Evolutionary conservation across 1,139 yeast genomes (phyloP), one percentile per base, ranked within the genome.

Genomic region (Sugiyamaella japonica): DNA sequence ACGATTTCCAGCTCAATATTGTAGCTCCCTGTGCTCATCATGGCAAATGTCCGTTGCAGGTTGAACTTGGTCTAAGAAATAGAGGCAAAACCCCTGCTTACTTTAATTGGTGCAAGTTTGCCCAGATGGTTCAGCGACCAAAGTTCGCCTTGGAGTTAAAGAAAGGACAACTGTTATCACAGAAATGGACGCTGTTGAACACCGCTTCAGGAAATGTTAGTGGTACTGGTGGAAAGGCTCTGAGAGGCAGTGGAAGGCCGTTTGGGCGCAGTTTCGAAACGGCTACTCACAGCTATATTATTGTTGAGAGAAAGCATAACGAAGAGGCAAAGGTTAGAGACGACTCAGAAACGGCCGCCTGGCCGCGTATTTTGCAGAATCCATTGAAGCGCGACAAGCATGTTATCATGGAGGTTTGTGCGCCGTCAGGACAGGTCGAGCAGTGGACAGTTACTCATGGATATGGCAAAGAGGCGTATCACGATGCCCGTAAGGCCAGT

Each of bases 21-120:
- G 66, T 93, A 31, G 97, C 97, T 0, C 99, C 99, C 3, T 93
- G 98, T 67, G 73, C 95, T 0, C 98, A 93, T 68, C 97, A 90
- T 64, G 81, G 85, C 29, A 80, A 76, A 62, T 91, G 98, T 66
- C 98, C 99, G 0, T 73, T 93, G 53, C 97, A 90, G 68, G 77
- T 83, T 32, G 84, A 85, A 12, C 89, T 91, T 6, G 82, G 82
- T 43, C 83, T 78, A 61, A 86, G 85, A 64, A 76, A 77, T 51
- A 78, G 79, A 43, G 81, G 84, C n/a, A 50, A 78, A 81, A 56
- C 89, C 83, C 55, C 84, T 77, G 60, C 62, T 60, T 59, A 57
- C 50, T 61, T 64, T 46, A 64, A 62, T 39, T 89, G 91, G 77
- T 90, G 98, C 66, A 82, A 87, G 50, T 91, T 85, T 69, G 81